Conservation (phyloP, 2,329 filamentous ascomycete species). For the Neospermospora avenae region DNA sequence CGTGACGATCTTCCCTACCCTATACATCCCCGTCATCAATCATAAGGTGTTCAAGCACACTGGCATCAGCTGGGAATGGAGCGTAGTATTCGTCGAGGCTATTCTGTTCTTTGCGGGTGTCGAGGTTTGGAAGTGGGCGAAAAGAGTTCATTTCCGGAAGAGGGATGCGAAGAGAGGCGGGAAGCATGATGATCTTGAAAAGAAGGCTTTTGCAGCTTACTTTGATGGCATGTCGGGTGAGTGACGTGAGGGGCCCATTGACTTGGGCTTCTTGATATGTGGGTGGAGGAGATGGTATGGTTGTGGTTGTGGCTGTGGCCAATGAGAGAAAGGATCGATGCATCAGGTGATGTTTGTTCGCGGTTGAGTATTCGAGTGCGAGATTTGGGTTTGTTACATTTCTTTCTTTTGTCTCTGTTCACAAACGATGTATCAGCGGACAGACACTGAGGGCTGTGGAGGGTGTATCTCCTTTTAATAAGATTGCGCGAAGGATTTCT, state of each 20-base stretch:
- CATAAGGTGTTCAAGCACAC: slow-evolving; percentile 62
- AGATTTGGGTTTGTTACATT: too few species aligned
- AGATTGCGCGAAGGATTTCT: neutral
- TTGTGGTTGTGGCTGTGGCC: neutral
- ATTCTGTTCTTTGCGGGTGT: slow-evolving; percentile 61
- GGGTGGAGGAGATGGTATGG: neutral
- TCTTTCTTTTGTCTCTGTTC: too few species aligned
- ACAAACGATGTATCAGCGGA: too few species aligned
- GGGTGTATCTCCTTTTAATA: neutral
- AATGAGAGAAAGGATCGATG: too few species aligned
- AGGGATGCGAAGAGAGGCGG: neutral
- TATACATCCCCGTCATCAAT: slow-evolving; percentile 69
- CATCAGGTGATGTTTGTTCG: neutral
- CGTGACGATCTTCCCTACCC: slow-evolving; percentile 53
- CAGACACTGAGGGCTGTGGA: too few species aligned
- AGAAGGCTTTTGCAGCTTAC: neutral
- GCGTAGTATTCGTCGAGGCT: slow-evolving; percentile 58
- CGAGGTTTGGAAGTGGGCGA: slow-evolving; percentile 65
- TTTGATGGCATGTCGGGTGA: neutral
- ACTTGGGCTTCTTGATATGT: neutral
- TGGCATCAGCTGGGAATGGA: slow-evolving; percentile 68
- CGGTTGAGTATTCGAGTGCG: too few species aligned
- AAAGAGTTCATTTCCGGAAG: slow-evolving; percentile 35
- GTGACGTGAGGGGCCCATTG: neutral
- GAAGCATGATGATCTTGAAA: neutral